Evolutionary conservation across 306 rosid species (phyloP).

Genomic region (Neltuma alba): DNA sequence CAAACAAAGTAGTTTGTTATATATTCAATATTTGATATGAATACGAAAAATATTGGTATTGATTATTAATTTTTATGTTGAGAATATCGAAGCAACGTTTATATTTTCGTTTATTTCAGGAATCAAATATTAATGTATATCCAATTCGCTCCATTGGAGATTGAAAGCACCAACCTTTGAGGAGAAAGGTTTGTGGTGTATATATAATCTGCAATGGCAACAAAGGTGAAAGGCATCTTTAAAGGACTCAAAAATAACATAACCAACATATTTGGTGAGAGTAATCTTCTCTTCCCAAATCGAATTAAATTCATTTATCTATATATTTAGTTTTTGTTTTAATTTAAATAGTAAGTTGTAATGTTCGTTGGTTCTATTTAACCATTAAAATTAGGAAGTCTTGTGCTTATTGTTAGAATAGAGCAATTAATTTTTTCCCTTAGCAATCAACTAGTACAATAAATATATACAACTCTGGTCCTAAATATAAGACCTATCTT

Average conservation of each 20-base stretch:
- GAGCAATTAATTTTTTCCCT: no score
- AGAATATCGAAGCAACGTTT: not conserved
- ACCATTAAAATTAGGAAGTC: not conserved
- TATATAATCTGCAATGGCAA: slow-evolving; percentile 10
- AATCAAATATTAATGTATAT: not conserved
- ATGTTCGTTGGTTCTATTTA: not conserved
- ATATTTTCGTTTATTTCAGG: no score
- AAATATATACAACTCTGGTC: no score
- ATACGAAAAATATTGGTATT: not conserved
- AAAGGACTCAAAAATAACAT: slow-evolving; percentile 79
- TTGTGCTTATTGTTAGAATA: not conserved
- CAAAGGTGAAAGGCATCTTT: slow-evolving; percentile 75
- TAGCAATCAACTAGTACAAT: no score
- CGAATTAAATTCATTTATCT: not conserved
- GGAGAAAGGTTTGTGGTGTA: slow-evolving; percentile 22
- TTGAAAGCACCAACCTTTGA: not conserved
- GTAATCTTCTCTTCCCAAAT: not conserved
- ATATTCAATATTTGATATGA: no score
- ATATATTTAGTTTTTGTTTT: no score
- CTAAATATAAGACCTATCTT: no score
- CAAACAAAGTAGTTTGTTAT: no score
- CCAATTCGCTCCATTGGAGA: not conserved
- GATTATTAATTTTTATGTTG: no score
- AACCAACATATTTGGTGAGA: slow-evolving; percentile 80
- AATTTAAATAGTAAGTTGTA: no score